Evolutionary conservation across 164 flowering plant species (phyloP).

Genomic region (Nymphaea thermarum): DNA sequence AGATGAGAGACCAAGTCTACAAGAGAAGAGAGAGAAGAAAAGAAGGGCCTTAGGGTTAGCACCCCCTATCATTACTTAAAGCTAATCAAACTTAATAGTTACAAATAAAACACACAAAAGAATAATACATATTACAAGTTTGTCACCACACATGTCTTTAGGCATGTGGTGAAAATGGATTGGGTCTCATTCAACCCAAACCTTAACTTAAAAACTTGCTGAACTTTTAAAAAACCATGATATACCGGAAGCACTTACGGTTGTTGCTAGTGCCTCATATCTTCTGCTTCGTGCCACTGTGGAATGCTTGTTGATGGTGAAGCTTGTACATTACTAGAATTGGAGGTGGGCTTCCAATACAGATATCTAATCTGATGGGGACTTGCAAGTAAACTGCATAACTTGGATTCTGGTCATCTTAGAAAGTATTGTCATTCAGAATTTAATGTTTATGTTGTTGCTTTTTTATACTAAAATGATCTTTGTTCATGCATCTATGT

Average conservation of each 20-base stretch:
- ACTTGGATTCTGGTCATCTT: neutral
- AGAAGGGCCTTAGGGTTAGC: no score
- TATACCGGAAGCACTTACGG: slow-evolving; percentile 64
- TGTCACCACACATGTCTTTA: no score
- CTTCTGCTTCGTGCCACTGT: slow-evolving; percentile 90
- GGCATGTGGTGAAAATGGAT: no score
- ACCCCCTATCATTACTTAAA: no score
- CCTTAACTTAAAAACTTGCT: no score
- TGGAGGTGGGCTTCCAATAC: slow-evolving; percentile 46
- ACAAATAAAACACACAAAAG: no score
- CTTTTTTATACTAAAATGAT: neutral
- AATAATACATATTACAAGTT: no score
- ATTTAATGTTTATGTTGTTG: neutral
- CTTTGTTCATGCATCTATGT: neutral
- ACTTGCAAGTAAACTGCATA: neutral
- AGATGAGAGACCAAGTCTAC: no score
- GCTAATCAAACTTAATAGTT: no score
- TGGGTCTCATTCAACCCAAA: no score
- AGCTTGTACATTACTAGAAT: slow-evolving; percentile 91
- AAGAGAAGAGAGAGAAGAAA: no score
- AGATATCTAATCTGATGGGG: neutral
- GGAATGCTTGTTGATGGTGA: slow-evolving; percentile 99
- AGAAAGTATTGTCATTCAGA: no score
- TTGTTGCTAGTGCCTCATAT: slow-evolving; percentile 80
- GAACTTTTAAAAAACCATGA: slow-evolving; percentile 93